Evolutionary conservation across 768 basidiomycete genomes (phyloP).

Genomic region (Gloeopeniophorella convolvens): DNA sequence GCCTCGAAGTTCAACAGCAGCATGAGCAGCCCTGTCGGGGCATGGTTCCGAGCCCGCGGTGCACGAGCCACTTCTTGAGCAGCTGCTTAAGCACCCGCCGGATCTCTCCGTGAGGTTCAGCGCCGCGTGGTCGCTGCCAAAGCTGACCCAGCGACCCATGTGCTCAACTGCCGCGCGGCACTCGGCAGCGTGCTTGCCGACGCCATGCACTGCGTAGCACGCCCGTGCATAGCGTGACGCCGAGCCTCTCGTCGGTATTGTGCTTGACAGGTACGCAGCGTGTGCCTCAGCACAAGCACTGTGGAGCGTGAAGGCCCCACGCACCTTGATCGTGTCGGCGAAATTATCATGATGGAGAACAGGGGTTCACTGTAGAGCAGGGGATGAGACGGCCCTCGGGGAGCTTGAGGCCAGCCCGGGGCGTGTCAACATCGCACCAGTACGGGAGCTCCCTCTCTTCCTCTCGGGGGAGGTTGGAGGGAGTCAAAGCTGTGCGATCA

Average conservation of each 20-base stretch:
- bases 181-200: slow-evolving; percentile 95
- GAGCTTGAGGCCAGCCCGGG: slow-evolving; percentile 87
- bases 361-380: slow-evolving; percentile 97
- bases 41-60: slow-evolving; percentile 92
- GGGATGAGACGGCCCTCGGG: slow-evolving; percentile 86
- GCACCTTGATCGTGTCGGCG: slow-evolving; percentile 88
- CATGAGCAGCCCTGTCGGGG: slow-evolving; percentile 95
- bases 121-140: slow-evolving; percentile 99
- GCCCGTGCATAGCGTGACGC: slow-evolving; percentile 88
- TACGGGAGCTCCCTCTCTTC: slow-evolving; percentile 85
- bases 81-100: slow-evolving; percentile 98
- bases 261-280: slow-evolving; percentile 98
- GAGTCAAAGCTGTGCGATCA: slow-evolving; percentile 50
- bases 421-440: slow-evolving; percentile 97
- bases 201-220: slow-evolving; percentile 93
- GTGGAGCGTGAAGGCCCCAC: slow-evolving; percentile 82
- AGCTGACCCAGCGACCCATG: slow-evolving; percentile 99
- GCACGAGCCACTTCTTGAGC: slow-evolving; percentile 89
- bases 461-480: slow-evolving; percentile 81
- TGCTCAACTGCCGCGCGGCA: slow-evolving; percentile 94
- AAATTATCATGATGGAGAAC: slow-evolving; percentile 91
- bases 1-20: slow-evolving; percentile 98
- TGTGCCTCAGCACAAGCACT: slow-evolving; percentile 98
- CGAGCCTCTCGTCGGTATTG: slow-evolving; percentile 95
- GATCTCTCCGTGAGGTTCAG: slow-evolving; percentile 96